Percentiles rank a stretch among this genome's conserved stretches.
Evolutionary conservation across 2,329 filamentous ascomycete genomes (phyloP).

Genomic region (Beauveria sp.): DNA sequence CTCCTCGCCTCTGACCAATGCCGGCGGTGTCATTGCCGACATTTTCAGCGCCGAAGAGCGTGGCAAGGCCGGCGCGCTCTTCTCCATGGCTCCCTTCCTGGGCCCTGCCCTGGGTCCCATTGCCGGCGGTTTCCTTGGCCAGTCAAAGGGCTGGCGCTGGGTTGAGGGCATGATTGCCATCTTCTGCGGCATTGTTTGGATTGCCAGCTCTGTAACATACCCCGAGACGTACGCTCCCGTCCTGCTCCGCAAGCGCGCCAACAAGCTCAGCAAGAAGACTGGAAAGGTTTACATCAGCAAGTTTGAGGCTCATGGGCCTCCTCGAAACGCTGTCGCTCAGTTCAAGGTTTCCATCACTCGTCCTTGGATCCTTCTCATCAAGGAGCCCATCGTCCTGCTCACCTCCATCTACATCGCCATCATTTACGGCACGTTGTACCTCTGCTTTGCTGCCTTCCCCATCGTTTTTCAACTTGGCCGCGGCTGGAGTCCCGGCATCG

Average conservation of each 20-base stretch:
- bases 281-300: constrained; percentile 49
- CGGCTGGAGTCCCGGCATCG: constrained; percentile 51
- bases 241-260: constrained; percentile 45
- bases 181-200: constrained; percentile 52
- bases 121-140: constrained; percentile 53
- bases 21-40: constrained; percentile 56
- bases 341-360: constrained; percentile 51
- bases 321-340: constrained; percentile 35
- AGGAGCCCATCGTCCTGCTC: constrained; percentile 59
- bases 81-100: constrained; percentile 56
- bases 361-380: constrained; percentile 58
- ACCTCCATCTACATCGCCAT: constrained; percentile 58
- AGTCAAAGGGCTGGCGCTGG: constrained; percentile 57
- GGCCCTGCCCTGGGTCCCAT: constrained; percentile 55
- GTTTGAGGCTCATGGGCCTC: constrained; percentile 35
- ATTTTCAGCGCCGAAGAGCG: constrained; percentile 49
- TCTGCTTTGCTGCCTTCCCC: constrained; percentile 47
- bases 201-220: constrained; percentile 40
- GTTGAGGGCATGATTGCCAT: constrained; percentile 54
- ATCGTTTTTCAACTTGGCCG: constrained; percentile 54
- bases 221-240: constrained; percentile 55
- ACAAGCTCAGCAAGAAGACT: constrained; percentile 40
- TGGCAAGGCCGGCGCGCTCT: constrained; percentile 51
- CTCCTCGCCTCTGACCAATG: constrained; percentile 54
- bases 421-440: constrained; percentile 46